phyloP scores from a whole-genome alignment of 768 basidiomycete species.

The Termitomyces sp. region DNA sequence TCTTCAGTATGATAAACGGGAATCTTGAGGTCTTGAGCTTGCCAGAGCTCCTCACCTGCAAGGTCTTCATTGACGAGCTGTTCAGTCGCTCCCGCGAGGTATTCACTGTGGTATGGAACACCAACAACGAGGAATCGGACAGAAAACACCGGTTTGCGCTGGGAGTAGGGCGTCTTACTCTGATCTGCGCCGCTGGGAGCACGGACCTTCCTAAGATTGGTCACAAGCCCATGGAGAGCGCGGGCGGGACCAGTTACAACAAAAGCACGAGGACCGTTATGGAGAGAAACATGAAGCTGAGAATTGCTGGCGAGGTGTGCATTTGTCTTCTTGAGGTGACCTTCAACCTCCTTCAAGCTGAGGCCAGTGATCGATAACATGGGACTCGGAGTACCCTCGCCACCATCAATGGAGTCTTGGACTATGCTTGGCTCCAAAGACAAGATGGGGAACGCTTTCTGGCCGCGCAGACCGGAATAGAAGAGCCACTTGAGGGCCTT shows the following conservation, averaged over 20 bases:
- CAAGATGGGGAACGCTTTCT: slow-evolving; percentile 90
- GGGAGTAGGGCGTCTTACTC: slow-evolving; percentile 89
- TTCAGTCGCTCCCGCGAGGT: slow-evolving; percentile 70
- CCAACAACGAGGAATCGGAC: slow-evolving; percentile 93
- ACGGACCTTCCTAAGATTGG: slow-evolving; percentile 82
- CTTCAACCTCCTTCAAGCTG: slow-evolving; percentile 65
- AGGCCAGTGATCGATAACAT: slow-evolving; percentile 93
- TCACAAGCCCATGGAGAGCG: slow-evolving; percentile 92
- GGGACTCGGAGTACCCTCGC: slow-evolving; percentile 88
- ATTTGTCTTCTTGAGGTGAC: slow-evolving; percentile 85
- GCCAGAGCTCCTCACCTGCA: slow-evolving; percentile 69
- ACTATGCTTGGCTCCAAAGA: slow-evolving; percentile 86
- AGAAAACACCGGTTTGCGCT: slow-evolving; percentile 90
- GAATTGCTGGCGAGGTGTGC: slow-evolving; percentile 75
- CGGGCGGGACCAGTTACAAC: slow-evolving; percentile 91
- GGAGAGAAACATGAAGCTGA: slow-evolving; percentile 78
- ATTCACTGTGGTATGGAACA: slow-evolving; percentile 93
- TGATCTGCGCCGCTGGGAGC: slow-evolving; percentile 88
- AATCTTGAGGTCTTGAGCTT: slow-evolving; percentile 60
- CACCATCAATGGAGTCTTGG: slow-evolving; percentile 83
- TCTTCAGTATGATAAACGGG: slow-evolving; percentile 91
- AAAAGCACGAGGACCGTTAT: slow-evolving; percentile 88
- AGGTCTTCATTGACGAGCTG: slow-evolving; percentile 76
- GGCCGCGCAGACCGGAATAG: slow-evolving; percentile 88
- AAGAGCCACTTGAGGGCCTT: slow-evolving; percentile 93